Conservation (phyloP, 768 basidiomycete species). For the Mycena floridula region DNA sequence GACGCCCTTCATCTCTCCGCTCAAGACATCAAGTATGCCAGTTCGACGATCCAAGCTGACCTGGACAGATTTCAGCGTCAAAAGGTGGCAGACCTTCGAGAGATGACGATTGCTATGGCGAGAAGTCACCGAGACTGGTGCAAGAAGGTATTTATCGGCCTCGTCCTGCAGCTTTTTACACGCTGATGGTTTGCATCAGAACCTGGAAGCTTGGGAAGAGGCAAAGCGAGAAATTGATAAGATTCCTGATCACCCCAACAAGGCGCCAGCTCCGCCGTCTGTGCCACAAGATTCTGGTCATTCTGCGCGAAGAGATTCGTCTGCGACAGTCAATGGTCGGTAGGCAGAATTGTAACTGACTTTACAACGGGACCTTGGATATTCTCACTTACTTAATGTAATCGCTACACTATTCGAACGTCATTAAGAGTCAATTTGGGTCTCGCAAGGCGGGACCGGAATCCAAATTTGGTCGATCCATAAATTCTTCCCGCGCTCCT, state of each 20-base stretch:
- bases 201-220: conserved; percentile 95
- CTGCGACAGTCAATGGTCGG: conserved; percentile 65
- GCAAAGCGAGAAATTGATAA: conserved; percentile 87
- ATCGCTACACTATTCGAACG: no score
- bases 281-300: conserved; percentile 26
- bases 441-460: not conserved
- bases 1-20: conserved; percentile 89
- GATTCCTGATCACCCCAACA: conserved; percentile 89
- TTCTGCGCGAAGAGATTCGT: conserved; percentile 54
- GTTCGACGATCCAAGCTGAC: conserved; percentile 94
- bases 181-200: conserved; percentile 41
- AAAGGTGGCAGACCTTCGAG: conserved; percentile 93
- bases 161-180: conserved; percentile 6
- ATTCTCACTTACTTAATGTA: no score
- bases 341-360: no score
- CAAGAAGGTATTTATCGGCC: conserved; percentile 59
- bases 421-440: no score
- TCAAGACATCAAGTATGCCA: conserved; percentile 94
- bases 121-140: conserved; percentile 94
- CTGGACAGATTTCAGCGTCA: conserved; percentile 97
- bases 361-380: no score
- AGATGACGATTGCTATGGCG: conserved; percentile 90
- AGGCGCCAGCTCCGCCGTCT: conserved; percentile 37
- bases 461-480: not conserved
- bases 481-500: no score